These are phyloP conservation scores for Didymella pomorum DNA, from an alignment of 2,329 filamentous ascomycete species.

Conservation along the genomic window DNA sequence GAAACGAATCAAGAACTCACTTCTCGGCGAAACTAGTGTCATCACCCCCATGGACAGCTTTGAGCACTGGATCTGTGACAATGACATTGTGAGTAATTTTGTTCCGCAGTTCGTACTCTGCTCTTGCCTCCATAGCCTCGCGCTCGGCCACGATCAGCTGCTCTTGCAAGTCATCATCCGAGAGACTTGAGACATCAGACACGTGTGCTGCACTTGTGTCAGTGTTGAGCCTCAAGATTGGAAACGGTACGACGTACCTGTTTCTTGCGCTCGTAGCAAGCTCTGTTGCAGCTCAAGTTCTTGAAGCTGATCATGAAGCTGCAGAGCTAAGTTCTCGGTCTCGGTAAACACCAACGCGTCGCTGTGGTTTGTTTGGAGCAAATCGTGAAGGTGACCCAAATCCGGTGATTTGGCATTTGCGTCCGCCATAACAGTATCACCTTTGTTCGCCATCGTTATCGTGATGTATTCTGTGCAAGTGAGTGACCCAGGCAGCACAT, in stretches of 20 bases:
- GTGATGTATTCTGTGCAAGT: slow-evolving; percentile 3
- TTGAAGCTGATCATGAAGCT: slow-evolving; percentile 74
- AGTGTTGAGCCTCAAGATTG: slow-evolving; percentile 17
- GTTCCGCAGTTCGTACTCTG: slow-evolving; percentile 73
- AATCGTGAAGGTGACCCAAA: slow-evolving; percentile 39
- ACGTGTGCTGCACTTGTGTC: slow-evolving; percentile 36
- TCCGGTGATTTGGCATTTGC: slow-evolving; percentile 18
- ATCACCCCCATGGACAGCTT: slow-evolving; percentile 75
- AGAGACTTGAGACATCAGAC: slow-evolving; percentile 49
- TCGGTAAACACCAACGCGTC: slow-evolving; percentile 68
- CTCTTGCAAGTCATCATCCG: slow-evolving; percentile 62
- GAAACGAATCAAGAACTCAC: slow-evolving; percentile 54
- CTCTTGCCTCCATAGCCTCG: slow-evolving; percentile 73
- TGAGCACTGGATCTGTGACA: slow-evolving; percentile 76
- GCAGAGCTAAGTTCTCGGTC: slow-evolving; percentile 70
- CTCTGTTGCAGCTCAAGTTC: slow-evolving; percentile 76
- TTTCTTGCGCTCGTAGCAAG: slow-evolving; percentile 62
- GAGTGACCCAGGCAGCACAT: slow-evolving; percentile 11
- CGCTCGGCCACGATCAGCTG: slow-evolving; percentile 65
- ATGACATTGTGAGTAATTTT: slow-evolving; percentile 74
- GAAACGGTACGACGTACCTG: slow-evolving; percentile 28
- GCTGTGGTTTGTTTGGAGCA: slow-evolving; percentile 54
- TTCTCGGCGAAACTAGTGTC: slow-evolving; percentile 72
- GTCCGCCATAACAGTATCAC: slow-evolving; percentile 37
- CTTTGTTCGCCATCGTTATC: slow-evolving; percentile 33